Conservation (phyloP, 371 early-diverging fungal genomes). For the Mucor indicus region DNA sequence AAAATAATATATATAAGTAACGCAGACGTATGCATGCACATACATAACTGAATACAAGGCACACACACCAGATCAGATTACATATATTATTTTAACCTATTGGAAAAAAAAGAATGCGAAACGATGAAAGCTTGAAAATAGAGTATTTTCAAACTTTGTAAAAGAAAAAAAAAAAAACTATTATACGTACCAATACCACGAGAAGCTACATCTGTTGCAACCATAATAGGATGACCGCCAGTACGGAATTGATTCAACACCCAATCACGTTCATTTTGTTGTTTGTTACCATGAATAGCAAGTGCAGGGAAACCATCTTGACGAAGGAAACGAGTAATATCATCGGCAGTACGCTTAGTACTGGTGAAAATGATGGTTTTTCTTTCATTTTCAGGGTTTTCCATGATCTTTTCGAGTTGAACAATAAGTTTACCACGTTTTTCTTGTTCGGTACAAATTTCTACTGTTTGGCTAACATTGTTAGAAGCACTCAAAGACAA, state of each 20-base stretch:
- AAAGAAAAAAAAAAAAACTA: too few relatives aligned
- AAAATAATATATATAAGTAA: too few relatives aligned
- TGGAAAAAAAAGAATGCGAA: too few relatives aligned
- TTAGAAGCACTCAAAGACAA: constrained; percentile 93
- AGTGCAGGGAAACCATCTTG: constrained; percentile 95
- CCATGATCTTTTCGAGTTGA: constrained; percentile 77
- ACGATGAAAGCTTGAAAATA: too few relatives aligned
- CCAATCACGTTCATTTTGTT: constrained; percentile 98
- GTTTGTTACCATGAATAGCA: constrained; percentile 99
- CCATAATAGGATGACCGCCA: constrained; percentile 91
- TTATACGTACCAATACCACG: constrained; percentile 94
- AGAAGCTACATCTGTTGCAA: constrained; percentile 99
- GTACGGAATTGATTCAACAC: constrained; percentile 90
- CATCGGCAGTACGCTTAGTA: constrained; percentile 98
- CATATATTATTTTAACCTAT: constrained; percentile 1
- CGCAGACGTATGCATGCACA: neutral
- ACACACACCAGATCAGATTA: too few relatives aligned
- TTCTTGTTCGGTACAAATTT: constrained; percentile 85
- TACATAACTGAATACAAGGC: too few relatives aligned
- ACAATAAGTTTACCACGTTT: constrained; percentile 78
- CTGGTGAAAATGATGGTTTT: constrained; percentile 98
- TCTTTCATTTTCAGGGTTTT: constrained; percentile 61
- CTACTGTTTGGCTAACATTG: constrained; percentile 91
- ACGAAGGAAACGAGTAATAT: constrained; percentile 87
- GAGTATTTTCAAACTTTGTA: too few relatives aligned